Percentiles rank a stretch among this genome's conserved stretches.
Evolutionary conservation across 2,329 filamentous ascomycete species (phyloP).

Genomic region (Mycosphaerelloides madeirae): DNA sequence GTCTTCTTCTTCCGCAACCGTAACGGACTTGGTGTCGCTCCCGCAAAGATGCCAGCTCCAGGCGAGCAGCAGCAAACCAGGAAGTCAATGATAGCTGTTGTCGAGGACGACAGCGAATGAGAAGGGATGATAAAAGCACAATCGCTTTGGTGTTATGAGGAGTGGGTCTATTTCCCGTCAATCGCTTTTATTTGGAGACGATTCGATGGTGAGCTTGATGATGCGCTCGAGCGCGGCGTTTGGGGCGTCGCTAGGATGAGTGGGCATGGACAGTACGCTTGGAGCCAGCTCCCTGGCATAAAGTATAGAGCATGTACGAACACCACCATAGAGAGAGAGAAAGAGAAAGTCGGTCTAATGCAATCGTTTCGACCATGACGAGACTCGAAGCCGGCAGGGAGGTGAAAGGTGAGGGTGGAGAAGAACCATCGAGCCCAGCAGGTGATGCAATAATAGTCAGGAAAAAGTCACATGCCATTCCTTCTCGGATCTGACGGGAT

Average conservation of each 20-base stretch:
- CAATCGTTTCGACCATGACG: not conserved
- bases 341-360: not conserved
- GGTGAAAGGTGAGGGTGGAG: too few relatives aligned
- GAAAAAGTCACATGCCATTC: not conserved
- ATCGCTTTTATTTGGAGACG: constrained; percentile 11
- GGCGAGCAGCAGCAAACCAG: constrained; percentile 1
- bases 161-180: constrained; percentile 11
- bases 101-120: constrained; percentile 17
- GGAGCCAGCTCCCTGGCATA: not conserved
- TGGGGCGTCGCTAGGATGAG: not conserved
- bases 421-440: too few relatives aligned
- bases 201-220: constrained; percentile 3
- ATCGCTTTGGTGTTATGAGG: constrained; percentile 3
- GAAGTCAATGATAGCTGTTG: constrained; percentile 11
- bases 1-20: constrained; percentile 94
- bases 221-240: constrained; percentile 20
- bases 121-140: not conserved
- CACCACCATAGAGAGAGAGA: constrained; percentile 1
- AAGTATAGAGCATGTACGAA: not conserved
- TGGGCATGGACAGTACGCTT: not conserved
- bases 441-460: not conserved
- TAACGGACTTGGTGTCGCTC: constrained; percentile 72
- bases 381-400: not conserved
- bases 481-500: not conserved
- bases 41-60: constrained; percentile 31